Percentiles rank a stretch among this genome's conserved stretches.
These are phyloP conservation scores for Claviceps sp. DNA, from an alignment of 2,329 filamentous ascomycete species.

Conservation along the genomic window DNA sequence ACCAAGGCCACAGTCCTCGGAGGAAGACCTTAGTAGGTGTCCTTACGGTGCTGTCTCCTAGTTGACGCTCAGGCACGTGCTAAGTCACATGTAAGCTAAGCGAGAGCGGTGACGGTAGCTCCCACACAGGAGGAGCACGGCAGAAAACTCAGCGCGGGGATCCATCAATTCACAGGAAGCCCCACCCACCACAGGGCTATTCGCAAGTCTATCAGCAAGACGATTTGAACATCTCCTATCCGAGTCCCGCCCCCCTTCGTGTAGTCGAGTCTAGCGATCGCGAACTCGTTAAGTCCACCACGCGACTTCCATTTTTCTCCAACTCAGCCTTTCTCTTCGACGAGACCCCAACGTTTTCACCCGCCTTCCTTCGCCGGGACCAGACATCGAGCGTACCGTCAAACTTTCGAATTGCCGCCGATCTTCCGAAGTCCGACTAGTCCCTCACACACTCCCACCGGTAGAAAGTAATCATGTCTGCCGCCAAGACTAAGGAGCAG, in stretches of 20 bases:
- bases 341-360: background rate
- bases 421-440: background rate
- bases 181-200: constrained; percentile 29
- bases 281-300: constrained; percentile 11
- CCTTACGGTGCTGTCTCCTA: too few species aligned
- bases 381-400: too few species aligned
- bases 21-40: too few species aligned
- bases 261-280: constrained; percentile 8
- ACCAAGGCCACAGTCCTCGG: too few species aligned
- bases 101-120: constrained; percentile 23
- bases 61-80: constrained; percentile 8
- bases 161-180: constrained; percentile 9
- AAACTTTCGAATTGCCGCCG: background rate
- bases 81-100: constrained; percentile 11
- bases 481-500: constrained; percentile 30
- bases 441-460: background rate
- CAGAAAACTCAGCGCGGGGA: constrained; percentile 27
- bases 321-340: constrained; percentile 14
- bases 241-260: constrained; percentile 11
- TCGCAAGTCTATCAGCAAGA: constrained; percentile 10
- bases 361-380: background rate
- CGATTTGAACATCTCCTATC: constrained; percentile 14
- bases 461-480: constrained; percentile 11
- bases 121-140: constrained; percentile 22
- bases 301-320: constrained; percentile 6